Conservation (phyloP, 257 asterid species). For the Penstemon eatonii region DNA sequence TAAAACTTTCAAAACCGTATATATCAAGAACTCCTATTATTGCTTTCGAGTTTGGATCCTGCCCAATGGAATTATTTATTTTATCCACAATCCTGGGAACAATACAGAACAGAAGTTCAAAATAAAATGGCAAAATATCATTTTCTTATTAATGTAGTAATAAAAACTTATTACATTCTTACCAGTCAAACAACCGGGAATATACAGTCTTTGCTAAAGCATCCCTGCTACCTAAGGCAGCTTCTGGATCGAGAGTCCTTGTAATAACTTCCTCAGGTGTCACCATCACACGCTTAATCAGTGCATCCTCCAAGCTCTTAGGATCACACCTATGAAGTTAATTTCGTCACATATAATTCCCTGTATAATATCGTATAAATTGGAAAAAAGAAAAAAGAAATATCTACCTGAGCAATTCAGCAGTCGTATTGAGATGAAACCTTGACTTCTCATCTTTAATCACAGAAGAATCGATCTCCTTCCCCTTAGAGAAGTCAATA, state of each 20-base stretch:
- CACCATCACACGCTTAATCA: constrained; percentile 95
- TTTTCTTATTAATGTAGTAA: constrained; percentile 7
- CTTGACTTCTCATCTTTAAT: constrained; percentile 88
- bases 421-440: constrained; percentile 81
- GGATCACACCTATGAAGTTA: constrained; percentile 75
- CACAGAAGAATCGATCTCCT: constrained; percentile 93
- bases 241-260: constrained; percentile 91
- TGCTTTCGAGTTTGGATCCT: constrained; percentile 95
- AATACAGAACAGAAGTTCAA: constrained; percentile 24
- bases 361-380: constrained; percentile 8
- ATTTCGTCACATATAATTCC: constrained; percentile 23
- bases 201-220: constrained; percentile 89
- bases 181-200: constrained; percentile 94
- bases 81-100: constrained; percentile 86
- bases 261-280: constrained; percentile 97
- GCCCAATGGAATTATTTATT: constrained; percentile 92
- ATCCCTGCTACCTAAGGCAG: constrained; percentile 94
- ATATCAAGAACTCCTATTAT: constrained; percentile 97
- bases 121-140: constrained; percentile 24
- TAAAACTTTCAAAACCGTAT: constrained; percentile 95
- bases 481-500: constrained; percentile 88
- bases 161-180: constrained; percentile 22
- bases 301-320: constrained; percentile 94
- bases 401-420: constrained; percentile 83
- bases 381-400: constrained; percentile 21